A percentile compares a stretch with the other conserved stretches of the same genome.
phyloP scores from a whole-genome alignment of 306 rosid species.

The Acacia crassicarpa region DNA sequence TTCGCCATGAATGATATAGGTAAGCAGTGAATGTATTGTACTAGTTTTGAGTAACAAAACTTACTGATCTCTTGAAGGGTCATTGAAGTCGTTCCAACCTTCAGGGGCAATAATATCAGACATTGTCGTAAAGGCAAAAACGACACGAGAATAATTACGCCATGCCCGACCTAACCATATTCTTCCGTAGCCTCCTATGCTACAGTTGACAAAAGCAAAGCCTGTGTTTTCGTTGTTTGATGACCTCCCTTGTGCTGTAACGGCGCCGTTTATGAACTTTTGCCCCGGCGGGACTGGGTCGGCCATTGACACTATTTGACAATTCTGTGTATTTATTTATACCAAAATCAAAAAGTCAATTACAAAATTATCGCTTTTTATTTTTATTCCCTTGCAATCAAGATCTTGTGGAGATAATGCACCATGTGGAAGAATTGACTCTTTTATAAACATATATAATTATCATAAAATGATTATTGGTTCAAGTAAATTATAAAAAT shows the following conservation, averaged over 20 bases:
- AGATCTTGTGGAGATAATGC: no score
- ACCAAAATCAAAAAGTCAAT: not conserved
- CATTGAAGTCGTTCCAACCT: slow-evolving; percentile 95
- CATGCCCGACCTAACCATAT: slow-evolving; percentile 95
- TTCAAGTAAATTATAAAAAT: not conserved
- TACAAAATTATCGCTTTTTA: not conserved
- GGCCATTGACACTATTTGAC: slow-evolving; percentile 74
- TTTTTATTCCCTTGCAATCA: not conserved
- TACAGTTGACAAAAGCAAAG: slow-evolving; percentile 66
- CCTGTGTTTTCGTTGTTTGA: slow-evolving; percentile 76
- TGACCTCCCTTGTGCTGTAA: slow-evolving; percentile 87
- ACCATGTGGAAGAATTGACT: no score
- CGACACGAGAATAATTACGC: slow-evolving; percentile 83
- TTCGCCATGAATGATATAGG: not conserved
- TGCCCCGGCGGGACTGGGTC: slow-evolving; percentile 56
- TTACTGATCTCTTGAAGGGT: slow-evolving; percentile 83
- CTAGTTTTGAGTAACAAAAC: slow-evolving; percentile 20
- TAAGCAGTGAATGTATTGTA: no score
- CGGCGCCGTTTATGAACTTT: slow-evolving; percentile 59
- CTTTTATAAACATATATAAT: no score
- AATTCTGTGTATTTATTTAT: slow-evolving; percentile 42
- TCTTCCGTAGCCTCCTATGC: slow-evolving; percentile 76
- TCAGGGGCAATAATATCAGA: slow-evolving; percentile 87
- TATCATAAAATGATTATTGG: not conserved
- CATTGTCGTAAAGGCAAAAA: slow-evolving; percentile 66